Base-by-base conservation (phyloP, 805 yeast genomes). In the Brettanomyces nanus region DNA sequence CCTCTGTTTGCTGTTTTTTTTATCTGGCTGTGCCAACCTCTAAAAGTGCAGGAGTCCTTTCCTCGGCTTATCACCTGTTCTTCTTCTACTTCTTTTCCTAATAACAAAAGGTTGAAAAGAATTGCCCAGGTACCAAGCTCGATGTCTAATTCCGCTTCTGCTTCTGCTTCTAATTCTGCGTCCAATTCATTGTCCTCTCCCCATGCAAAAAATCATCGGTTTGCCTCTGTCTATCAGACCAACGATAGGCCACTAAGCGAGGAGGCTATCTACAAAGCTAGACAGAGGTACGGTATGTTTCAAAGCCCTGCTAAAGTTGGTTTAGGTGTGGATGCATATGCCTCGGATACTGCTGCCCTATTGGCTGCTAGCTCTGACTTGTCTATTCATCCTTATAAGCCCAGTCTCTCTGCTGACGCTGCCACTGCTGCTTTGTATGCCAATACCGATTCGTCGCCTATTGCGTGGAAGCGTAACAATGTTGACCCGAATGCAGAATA, bases 311-410 rank as follows among this genome's bases (percentile, higher is more conserved):
- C 19, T 19, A 64, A 59, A 36, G 66, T 66, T 3, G 60, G 68
- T 9, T 60, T 77, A 5, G 89, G 90, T n/a, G 82, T 80, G 22
- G 69, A 73, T 43, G 69, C 78, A 41, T 68, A 73, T 30, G 85
- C 87, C 21, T 72, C 85, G 13, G 86, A 79, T 53, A 74, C 82
- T 5, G 90, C 94, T 35, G 92, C 92, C 1, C 62, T 80, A 38
- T 64, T 81, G 44, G 94, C 92, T 2, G 73, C 84, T 5, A 72
- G 77, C 10, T 61, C 82, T 2, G 83, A 77, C 55, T 65, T 78
- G 32, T 68, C 77, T 2, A 73, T 80, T 28, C 73, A 71, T 44
- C 77, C 85, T 11, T 82, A 80, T 56, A 79, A 75, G 56, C 63
- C 89, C 42, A 61, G 59, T 26, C 56, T 70, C 11, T 71, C 78